Percentiles rank a stretch among this genome's conserved stretches.
Evolutionary conservation across 495 filamentous ascomycete genomes (phyloP).

Genomic region (Bryoglossum gracile): DNA sequence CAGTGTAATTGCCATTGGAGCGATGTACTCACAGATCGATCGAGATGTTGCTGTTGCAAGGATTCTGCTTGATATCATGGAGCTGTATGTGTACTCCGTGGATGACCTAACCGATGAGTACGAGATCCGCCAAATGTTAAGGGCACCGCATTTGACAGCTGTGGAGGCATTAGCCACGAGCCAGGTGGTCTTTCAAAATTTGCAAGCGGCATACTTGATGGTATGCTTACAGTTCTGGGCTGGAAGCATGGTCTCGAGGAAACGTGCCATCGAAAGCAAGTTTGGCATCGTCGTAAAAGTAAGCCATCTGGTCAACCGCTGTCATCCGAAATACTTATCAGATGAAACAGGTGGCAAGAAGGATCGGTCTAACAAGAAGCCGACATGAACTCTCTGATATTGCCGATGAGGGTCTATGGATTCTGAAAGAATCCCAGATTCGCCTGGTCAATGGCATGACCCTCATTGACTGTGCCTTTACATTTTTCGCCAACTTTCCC

Average conservation of each 20-base stretch:
- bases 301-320: background rate
- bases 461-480: conserved; percentile 13
- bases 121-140: conserved; percentile 30
- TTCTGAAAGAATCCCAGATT: conserved; percentile 13
- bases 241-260: conserved; percentile 33
- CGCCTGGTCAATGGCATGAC: conserved; percentile 13
- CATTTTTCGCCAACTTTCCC: conserved; percentile 17
- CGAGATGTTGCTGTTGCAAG: conserved; percentile 34
- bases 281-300: conserved; percentile 37
- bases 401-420: conserved; percentile 13
- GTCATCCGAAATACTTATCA: background rate
- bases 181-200: conserved; percentile 30
- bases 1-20: conserved; percentile 38
- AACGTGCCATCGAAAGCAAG: conserved; percentile 39
- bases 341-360: conserved; percentile 8
- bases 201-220: conserved; percentile 40
- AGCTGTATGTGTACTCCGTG: conserved; percentile 39
- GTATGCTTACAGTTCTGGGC: conserved; percentile 41
- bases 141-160: background rate
- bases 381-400: conserved; percentile 13
- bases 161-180: background rate
- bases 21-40: conserved; percentile 39
- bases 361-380: conserved; percentile 9
- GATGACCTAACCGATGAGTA: conserved; percentile 36
- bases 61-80: conserved; percentile 39